Percentiles rank a stretch among this genome's conserved stretches.
Evolutionary conservation across 2,329 filamentous ascomycete genomes (phyloP).

Genomic region (Pseudogymnoascus sp.): DNA sequence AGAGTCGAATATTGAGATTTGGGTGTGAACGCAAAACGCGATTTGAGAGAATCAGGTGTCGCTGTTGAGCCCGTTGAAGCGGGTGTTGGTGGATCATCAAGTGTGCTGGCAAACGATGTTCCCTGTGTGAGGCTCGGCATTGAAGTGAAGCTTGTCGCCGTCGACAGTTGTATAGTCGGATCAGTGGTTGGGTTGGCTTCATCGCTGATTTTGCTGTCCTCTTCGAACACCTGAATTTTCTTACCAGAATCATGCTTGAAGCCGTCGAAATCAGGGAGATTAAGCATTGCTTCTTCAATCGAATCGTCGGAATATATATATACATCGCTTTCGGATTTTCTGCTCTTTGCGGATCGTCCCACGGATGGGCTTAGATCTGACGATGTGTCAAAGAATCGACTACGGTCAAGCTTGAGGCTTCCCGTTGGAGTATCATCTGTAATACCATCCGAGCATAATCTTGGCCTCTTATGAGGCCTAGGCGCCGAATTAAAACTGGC

Average conservation of each 20-base stretch:
- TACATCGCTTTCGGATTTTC: slow-evolving; percentile 36
- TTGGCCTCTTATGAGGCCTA: slow-evolving; percentile 42
- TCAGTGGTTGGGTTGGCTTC: background rate
- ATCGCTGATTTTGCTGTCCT: background rate
- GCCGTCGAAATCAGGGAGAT: slow-evolving; percentile 32
- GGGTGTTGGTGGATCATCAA: slow-evolving; percentile 21
- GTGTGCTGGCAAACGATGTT: slow-evolving; percentile 19
- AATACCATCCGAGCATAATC: slow-evolving; percentile 42
- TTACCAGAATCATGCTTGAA: slow-evolving; percentile 14
- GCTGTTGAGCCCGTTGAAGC: background rate
- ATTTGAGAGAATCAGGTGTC: background rate
- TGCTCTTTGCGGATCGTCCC: slow-evolving; percentile 27
- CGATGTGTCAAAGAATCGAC: slow-evolving; percentile 39
- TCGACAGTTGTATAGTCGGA: background rate
- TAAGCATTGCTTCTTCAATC: slow-evolving; percentile 42
- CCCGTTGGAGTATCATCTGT: slow-evolving; percentile 28
- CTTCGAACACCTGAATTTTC: background rate
- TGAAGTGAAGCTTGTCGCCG: slow-evolving; percentile 4
- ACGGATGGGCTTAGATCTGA: slow-evolving; percentile 34
- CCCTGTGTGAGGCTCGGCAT: slow-evolving; percentile 20
- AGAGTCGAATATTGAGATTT: slow-evolving; percentile 13
- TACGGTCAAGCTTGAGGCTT: slow-evolving; percentile 31
- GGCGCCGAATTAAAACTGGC: slow-evolving; percentile 34
- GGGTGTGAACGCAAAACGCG: background rate
- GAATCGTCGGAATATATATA: slow-evolving; percentile 47